These are phyloP conservation scores for Phytopythium delawarense DNA, from an alignment of 352 stramenopile species.

Conservation along the genomic window DNA sequence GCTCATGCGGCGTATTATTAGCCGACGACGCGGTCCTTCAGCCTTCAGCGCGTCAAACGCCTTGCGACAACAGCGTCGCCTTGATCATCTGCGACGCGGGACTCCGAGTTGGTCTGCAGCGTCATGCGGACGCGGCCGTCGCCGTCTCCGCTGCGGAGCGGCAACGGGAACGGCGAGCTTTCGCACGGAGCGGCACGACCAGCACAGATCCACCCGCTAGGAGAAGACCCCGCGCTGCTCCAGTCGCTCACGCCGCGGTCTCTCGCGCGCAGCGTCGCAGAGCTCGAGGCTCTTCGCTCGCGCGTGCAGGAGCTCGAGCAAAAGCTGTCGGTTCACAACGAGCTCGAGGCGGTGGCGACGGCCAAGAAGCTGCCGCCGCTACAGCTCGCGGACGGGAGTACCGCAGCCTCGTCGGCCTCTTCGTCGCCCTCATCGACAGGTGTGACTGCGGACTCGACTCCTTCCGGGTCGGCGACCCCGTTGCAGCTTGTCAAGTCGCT, in stretches of 20 bases:
- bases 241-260: slow-evolving; percentile 47
- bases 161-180: background rate
- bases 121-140: slow-evolving; percentile 14
- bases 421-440: background rate
- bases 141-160: slow-evolving; percentile 11
- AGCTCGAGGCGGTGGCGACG: slow-evolving; percentile 21
- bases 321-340: slow-evolving; percentile 44
- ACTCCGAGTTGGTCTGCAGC: background rate
- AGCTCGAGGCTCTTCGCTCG: slow-evolving; percentile 42
- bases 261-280: slow-evolving; percentile 49
- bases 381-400: background rate
- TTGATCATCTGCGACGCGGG: background rate
- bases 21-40: background rate
- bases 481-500: slow-evolving; percentile 5
- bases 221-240: slow-evolving; percentile 34
- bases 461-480: background rate
- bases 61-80: background rate
- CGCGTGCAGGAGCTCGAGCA: slow-evolving; percentile 50
- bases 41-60: background rate
- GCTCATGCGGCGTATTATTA: background rate
- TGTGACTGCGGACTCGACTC: background rate
- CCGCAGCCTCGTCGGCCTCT: background rate
- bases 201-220: slow-evolving; percentile 45
- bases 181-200: slow-evolving; percentile 8
- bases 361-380: slow-evolving; percentile 46